Conservation (phyloP, 2,329 filamentous ascomycete genomes). For the Venturia carpophila region DNA sequence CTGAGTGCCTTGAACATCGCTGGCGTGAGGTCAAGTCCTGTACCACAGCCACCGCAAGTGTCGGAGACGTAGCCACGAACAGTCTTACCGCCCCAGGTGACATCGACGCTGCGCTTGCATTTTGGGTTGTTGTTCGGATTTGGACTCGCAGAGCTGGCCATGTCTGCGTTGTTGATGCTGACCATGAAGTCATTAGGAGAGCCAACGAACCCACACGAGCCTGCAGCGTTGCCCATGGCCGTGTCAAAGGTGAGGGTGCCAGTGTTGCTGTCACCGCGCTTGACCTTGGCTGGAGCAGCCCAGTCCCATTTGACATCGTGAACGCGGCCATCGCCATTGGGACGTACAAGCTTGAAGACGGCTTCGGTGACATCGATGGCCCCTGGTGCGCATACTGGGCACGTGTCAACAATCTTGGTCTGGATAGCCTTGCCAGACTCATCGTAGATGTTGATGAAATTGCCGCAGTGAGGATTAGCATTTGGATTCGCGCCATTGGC, state of each 20-base stretch:
- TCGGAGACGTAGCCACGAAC: slow-evolving; percentile 13
- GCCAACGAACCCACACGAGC: slow-evolving; percentile 18
- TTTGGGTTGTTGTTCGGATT: slow-evolving; percentile 26
- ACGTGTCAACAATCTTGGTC: slow-evolving; percentile 17
- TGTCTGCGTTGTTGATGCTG: slow-evolving; percentile 22
- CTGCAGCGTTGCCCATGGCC: slow-evolving; percentile 7
- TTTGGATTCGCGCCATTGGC: slow-evolving; percentile 24
- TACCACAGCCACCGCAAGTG: slow-evolving; percentile 17
- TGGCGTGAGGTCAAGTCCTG: slow-evolving; percentile 2
- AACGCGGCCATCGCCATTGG: slow-evolving; percentile 20
- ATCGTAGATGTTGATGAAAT: slow-evolving; percentile 18
- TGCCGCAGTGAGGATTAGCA: slow-evolving; percentile 25
- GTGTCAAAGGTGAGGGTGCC: slow-evolving; percentile 19
- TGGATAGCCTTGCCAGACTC: background rate
- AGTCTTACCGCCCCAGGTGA: slow-evolving; percentile 3
- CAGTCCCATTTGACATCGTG: slow-evolving; percentile 19
- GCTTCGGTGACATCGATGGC: slow-evolving; percentile 15
- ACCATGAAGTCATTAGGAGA: slow-evolving; percentile 21
- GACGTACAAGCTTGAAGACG: slow-evolving; percentile 17
- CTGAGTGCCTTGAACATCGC: background rate
- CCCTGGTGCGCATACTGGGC: slow-evolving; percentile 15
- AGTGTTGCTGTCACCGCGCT: slow-evolving; percentile 7
- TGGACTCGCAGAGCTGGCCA: slow-evolving; percentile 17
- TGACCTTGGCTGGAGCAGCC: background rate
- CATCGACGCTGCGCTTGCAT: slow-evolving; percentile 22